Conservation (phyloP, 306 rosid species). For the Ochetophila trinervis region DNA sequence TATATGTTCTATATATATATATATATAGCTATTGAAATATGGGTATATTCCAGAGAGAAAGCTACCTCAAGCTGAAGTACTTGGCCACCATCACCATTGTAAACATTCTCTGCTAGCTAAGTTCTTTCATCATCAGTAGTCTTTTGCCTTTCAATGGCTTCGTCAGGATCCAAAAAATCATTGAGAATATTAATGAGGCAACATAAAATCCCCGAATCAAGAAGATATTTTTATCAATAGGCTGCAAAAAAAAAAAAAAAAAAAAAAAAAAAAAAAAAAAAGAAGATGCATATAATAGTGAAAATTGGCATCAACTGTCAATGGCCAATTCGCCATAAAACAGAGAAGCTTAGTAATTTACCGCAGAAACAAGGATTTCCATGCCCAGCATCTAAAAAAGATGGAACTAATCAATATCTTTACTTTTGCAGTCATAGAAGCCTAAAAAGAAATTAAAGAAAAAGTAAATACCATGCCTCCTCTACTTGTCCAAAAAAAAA, state of each 20-base stretch:
- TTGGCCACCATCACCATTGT: slow-evolving; percentile 45
- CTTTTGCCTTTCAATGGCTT: slow-evolving; percentile 45
- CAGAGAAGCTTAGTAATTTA: neutral
- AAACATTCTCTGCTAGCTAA: slow-evolving; percentile 32
- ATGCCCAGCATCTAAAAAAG: too few species aligned
- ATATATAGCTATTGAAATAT: too few species aligned
- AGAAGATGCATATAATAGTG: neutral
- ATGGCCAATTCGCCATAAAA: neutral
- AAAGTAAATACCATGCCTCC: too few species aligned
- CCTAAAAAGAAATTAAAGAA: too few species aligned
- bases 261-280: too few species aligned
- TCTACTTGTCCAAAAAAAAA: too few species aligned
- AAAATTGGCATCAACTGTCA: neutral
- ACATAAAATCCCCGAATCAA: slow-evolving; percentile 97
- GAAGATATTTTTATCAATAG: slow-evolving; percentile 94
- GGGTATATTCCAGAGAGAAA: slow-evolving; percentile 23
- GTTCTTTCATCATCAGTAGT: slow-evolving; percentile 45
- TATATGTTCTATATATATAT: neutral
- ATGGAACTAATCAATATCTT: too few species aligned
- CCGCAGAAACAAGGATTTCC: too few species aligned
- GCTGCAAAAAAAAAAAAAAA: too few species aligned
- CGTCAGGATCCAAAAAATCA: slow-evolving; percentile 82
- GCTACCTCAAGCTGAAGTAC: slow-evolving; percentile 81
- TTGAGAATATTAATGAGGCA: slow-evolving; percentile 90
- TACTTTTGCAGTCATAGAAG: too few species aligned